phyloP scores from a whole-genome alignment of 305 asterid genomes.

The Fraxinus floribunda region DNA sequence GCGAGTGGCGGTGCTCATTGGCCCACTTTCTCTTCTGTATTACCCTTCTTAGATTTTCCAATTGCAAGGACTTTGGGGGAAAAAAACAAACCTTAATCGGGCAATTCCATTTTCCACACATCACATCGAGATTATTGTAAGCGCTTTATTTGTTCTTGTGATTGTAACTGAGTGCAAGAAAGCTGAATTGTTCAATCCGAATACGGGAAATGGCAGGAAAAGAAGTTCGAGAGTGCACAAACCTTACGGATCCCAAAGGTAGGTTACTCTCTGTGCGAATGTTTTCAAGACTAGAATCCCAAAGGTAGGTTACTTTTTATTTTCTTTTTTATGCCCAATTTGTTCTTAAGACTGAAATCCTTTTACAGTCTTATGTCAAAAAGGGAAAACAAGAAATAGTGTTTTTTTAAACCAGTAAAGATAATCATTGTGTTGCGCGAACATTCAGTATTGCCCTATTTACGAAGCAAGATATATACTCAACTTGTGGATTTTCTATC shows the following conservation, averaged over 20 bases:
- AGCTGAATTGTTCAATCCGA: not conserved
- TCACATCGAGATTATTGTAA: not conserved
- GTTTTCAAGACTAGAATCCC: not conserved
- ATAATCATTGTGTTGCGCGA: not conserved
- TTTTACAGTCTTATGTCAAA: not conserved
- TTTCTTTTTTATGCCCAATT: not conserved
- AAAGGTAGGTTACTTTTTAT: not conserved
- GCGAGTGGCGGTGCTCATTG: not conserved
- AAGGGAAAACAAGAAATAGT: not conserved
- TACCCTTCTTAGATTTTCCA: not conserved
- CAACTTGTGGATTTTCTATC: not conserved
- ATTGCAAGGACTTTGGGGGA: not conserved
- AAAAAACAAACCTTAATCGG: not conserved
- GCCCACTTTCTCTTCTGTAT: not conserved
- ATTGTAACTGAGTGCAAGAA: not conserved
- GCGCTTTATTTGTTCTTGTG: not conserved
- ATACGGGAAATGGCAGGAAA: conserved; percentile 68
- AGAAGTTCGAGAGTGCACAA: conserved; percentile 93
- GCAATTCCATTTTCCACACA: not conserved
- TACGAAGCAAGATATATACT: not conserved
- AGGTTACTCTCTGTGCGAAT: conserved; percentile 7
- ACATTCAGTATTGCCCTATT: not conserved
- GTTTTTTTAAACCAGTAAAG: not conserved
- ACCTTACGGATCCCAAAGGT: conserved; percentile 95
- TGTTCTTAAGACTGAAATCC: not conserved